Conservation (phyloP, 495 filamentous ascomycete species). For the Penicillium egyptiacum region DNA sequence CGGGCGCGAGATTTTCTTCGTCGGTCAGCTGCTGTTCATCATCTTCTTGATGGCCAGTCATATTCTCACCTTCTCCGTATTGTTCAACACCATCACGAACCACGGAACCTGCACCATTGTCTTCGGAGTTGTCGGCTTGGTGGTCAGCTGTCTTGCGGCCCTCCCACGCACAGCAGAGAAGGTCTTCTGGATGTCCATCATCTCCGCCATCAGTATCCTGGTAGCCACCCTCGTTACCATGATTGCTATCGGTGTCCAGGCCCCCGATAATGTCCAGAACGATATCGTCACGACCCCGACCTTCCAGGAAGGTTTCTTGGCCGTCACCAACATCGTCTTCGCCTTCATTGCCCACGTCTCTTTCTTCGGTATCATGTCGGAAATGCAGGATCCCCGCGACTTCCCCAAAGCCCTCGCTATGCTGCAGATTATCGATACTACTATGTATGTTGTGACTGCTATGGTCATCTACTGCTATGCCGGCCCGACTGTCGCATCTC, state of each 20-base stretch:
- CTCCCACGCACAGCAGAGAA: conserved; percentile 59
- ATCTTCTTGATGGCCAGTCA: conserved; percentile 72
- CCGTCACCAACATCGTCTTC: conserved; percentile 73
- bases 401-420: conserved; percentile 62
- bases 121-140: conserved; percentile 59
- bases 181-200: conserved; percentile 35
- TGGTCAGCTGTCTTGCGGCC: conserved; percentile 57
- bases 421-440: conserved; percentile 60
- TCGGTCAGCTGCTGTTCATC: conserved; percentile 59
- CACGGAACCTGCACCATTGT: conserved; percentile 62
- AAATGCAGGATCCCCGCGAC: conserved; percentile 65
- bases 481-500: conserved; percentile 63
- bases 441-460: conserved; percentile 65
- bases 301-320: conserved; percentile 48
- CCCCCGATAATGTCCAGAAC: conserved; percentile 23
- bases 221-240: conserved; percentile 66
- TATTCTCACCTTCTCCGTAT: conserved; percentile 65
- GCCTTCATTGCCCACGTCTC: conserved; percentile 66
- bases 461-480: conserved; percentile 70
- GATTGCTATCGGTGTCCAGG: conserved; percentile 55
- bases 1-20: conserved; percentile 58
- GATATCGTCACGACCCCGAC: conserved; percentile 22
- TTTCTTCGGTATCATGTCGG: conserved; percentile 73
- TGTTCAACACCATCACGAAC: conserved; percentile 59
- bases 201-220: conserved; percentile 59